Evolutionary conservation across 2,329 filamentous ascomycete genomes (phyloP), one percentile per base, ranked within the genome.

Genomic region (Fusarium illudens): DNA sequence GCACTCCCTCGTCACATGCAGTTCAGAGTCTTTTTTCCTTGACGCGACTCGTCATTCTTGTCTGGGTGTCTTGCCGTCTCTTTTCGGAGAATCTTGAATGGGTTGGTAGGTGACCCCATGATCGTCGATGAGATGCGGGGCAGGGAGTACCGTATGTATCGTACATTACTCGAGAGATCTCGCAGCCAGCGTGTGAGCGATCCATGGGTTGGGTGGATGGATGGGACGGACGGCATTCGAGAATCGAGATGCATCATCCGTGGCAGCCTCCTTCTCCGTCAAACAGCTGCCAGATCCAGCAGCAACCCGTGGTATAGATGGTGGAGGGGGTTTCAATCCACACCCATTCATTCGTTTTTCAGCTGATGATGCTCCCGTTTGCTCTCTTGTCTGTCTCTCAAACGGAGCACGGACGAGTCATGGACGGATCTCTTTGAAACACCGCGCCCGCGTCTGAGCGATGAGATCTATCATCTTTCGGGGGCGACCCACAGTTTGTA

Each of bases 51-150:
- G 53, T 68, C 65, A 67, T 59, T 67, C 46, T 62, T 46, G 54
- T 22, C 29, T n/a, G n/a, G n/a, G n/a, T 59, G 44, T 44, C 39
- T 44, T 44, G 39, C 39, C 39, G 39, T 44, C 42, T 52, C 48
- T n/a, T 64, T 60, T 65, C 42, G 22, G 34, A 46, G 66, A 20
- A 60, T 70, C 59, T 66, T 59, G 65, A 67, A 53, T 60, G 33
- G 54, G 42, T 60, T 51, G 58, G 48, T 11, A n/a, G 39, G 36
- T 52, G 52, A 65, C 27, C 58, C n/a, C 52, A 57, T 62, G 55
- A 67, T 70, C 62, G 55, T 62, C 66, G 58, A 67, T 62, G 64
- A 48, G 62, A 60, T 64, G 58, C 66, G 58, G 66, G 62, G 62
- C 62, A 59, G 9, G 57, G 58, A 44, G n/a, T n/a, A n/a, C n/a